Conservation (phyloP, 1,284 basidiomycete species). For the Farysia itapuensis region DNA sequence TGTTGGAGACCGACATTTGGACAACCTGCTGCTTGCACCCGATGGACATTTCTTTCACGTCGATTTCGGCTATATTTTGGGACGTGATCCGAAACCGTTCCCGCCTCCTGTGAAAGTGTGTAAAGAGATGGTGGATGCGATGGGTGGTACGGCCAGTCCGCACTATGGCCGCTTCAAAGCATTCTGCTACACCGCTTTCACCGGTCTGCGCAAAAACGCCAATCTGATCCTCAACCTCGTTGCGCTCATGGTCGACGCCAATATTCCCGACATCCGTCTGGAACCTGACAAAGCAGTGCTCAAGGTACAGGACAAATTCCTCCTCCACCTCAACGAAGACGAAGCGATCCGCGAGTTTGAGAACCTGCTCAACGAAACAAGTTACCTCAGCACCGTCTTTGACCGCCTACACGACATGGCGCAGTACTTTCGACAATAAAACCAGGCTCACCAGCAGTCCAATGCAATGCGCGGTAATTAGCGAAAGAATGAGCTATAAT, state of each 20-base stretch:
- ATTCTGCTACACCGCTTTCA: slow-evolving; percentile 94
- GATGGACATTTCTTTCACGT: slow-evolving; percentile 78
- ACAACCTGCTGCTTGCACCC: slow-evolving; percentile 88
- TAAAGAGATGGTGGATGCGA: slow-evolving; percentile 99
- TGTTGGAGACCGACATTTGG: slow-evolving; percentile 94
- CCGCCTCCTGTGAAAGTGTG: slow-evolving; percentile 97
- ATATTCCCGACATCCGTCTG: slow-evolving; percentile 93
- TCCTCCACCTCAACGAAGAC: slow-evolving; percentile 73
- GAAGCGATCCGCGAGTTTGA: slow-evolving; percentile 93
- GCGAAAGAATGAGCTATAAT: too few species aligned
- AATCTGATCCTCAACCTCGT: slow-evolving; percentile 96
- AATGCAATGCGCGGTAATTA: too few species aligned
- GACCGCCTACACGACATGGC: slow-evolving; percentile 59
- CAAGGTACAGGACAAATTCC: slow-evolving; percentile 92
- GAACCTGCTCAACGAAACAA: slow-evolving; percentile 87
- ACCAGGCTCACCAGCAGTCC: too few species aligned
- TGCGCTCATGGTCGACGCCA: slow-evolving; percentile 95
- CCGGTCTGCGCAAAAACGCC: slow-evolving; percentile 85
- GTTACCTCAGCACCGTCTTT: slow-evolving; percentile 87
- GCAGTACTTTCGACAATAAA: slow-evolving; percentile 53
- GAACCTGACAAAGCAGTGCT: slow-evolving; percentile 68
- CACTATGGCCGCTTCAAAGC: slow-evolving; percentile 93
- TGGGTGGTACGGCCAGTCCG: slow-evolving; percentile 77
- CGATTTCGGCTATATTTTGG: slow-evolving; percentile 98
- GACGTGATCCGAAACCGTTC: slow-evolving; percentile 95